Base-by-base conservation (phyloP, 345 rosid genomes). In the Moringa oleifera region DNA sequence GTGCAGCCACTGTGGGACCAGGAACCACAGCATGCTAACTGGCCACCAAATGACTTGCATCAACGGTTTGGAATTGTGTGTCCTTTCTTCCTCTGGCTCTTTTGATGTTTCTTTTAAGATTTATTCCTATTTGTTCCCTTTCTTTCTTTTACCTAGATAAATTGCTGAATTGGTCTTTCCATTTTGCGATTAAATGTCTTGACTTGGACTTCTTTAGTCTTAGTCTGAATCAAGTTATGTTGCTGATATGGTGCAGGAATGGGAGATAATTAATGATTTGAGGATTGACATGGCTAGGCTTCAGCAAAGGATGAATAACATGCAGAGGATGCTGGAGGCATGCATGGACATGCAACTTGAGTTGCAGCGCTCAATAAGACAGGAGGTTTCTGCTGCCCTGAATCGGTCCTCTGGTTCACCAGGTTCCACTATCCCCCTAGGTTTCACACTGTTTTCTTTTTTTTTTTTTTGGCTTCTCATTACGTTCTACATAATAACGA, bases 321-420 rank as follows among this genome's bases (percentile, higher is more conserved):
- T 93, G 83, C 97, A 93, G 76, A 77, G 91, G 70, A 89, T 86
- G 91, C 75, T 93, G 62, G 97, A 86, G 78, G 80, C 97, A 53
- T 93, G 98, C 78, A 93, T 93, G 98, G 97, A 93, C 66, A 93
- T 93, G 98, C 98, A 93, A 73, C 90, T 87, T 18, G 96, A 93
- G 82, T 69, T 93, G 80, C 98, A 89, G 68, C 81, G 94, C 61
- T 87, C 95, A 51, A 84, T 93, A 63, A 84, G 85, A 72, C 97
- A 90, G 63, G 98, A 93, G 74, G 86, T 90, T 55, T 90, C 96
- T 16, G 87, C 94, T 8, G 96, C 98, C 0, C 75, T 93, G 72
- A 86, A 87, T 69, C 85, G 89, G 11, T 68, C 96, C 18, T 66
- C 71, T 7, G 76, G 69, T 67, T 56, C 79, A 52, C 62, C 83